Percentiles rank a stretch among this genome's conserved stretches.
These are phyloP conservation scores for Alternaria panax DNA, from an alignment of 2,329 filamentous ascomycete genomes.

Conservation along the genomic window DNA sequence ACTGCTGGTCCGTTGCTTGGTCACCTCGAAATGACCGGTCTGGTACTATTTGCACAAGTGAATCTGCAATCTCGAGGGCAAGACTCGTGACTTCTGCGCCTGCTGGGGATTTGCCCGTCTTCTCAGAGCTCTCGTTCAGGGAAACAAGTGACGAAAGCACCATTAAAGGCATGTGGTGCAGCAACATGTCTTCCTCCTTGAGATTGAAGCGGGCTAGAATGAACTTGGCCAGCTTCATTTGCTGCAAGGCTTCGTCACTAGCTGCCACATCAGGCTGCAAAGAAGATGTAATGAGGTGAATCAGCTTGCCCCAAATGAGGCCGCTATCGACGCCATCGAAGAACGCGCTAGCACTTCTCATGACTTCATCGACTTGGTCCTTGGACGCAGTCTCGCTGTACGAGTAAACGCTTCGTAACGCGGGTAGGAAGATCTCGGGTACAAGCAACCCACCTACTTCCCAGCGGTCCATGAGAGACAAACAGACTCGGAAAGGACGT, in stretches of 20 bases:
- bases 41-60: conserved; percentile 48
- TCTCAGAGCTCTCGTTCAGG: conserved; percentile 48
- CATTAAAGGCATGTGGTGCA: conserved; percentile 80
- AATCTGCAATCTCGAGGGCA: conserved; percentile 48
- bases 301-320: conserved; percentile 86
- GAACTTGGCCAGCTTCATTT: conserved; percentile 79
- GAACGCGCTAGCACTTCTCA: conserved; percentile 92
- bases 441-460: conserved; percentile 92
- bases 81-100: conserved; percentile 31
- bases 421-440: conserved; percentile 85
- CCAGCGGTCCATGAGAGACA: conserved; percentile 98
- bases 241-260: conserved; percentile 60
- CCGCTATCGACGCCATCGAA: conserved; percentile 97
- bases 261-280: conserved; percentile 59
- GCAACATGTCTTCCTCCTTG: conserved; percentile 93
- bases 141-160: conserved; percentile 68
- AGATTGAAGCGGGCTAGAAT: conserved; percentile 90
- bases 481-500: conserved; percentile 86
- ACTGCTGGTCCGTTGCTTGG: conserved; percentile 12
- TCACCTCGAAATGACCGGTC: conserved; percentile 39
- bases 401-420: conserved; percentile 78
- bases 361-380: conserved; percentile 80
- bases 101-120: conserved; percentile 4
- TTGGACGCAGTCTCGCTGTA: conserved; percentile 75
- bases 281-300: conserved; percentile 66